These are phyloP conservation scores for Hypoxylon lienhwacheense DNA, from an alignment of 495 filamentous ascomycete genomes.

Conservation along the genomic window DNA sequence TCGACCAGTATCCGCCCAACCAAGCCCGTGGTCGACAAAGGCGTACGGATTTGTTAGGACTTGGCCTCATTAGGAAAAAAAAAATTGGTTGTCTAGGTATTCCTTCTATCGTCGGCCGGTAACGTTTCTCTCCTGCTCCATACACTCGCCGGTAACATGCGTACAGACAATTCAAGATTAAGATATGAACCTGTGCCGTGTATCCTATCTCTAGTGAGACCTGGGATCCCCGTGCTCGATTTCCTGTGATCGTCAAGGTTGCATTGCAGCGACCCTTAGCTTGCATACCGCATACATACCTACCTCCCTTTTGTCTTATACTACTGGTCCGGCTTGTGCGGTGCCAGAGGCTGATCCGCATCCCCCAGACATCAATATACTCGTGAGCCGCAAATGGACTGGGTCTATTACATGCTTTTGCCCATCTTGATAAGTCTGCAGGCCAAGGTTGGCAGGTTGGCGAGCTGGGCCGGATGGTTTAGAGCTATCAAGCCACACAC, in stretches of 20 bases:
- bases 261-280: conserved; percentile 32
- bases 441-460: conserved; percentile 6
- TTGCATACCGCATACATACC: not conserved
- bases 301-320: conserved; percentile 14
- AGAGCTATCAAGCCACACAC: conserved; percentile 20
- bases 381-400: conserved; percentile 28
- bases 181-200: conserved; percentile 11
- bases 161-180: too few relatives aligned
- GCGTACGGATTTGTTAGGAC: too few relatives aligned
- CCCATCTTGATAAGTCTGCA: conserved; percentile 22
- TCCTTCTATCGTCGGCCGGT: conserved; percentile 1
- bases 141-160: conserved; percentile 6
- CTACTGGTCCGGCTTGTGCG: conserved; percentile 5
- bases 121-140: conserved; percentile 22
- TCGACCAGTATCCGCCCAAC: conserved; percentile 24
- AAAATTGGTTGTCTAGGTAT: not conserved
- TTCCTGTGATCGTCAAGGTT: conserved; percentile 31
- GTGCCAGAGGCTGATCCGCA: conserved; percentile 14
- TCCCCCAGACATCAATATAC: conserved; percentile 23
- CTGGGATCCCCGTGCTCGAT: conserved; percentile 24
- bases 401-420: not conserved
- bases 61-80: too few relatives aligned
- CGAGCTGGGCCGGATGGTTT: not conserved
- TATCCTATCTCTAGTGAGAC: conserved; percentile 17
- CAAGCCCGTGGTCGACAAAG: too few relatives aligned